Base-by-base conservation (phyloP, 2,329 filamentous ascomycete species). In the Pseudocercospora ulei region DNA sequence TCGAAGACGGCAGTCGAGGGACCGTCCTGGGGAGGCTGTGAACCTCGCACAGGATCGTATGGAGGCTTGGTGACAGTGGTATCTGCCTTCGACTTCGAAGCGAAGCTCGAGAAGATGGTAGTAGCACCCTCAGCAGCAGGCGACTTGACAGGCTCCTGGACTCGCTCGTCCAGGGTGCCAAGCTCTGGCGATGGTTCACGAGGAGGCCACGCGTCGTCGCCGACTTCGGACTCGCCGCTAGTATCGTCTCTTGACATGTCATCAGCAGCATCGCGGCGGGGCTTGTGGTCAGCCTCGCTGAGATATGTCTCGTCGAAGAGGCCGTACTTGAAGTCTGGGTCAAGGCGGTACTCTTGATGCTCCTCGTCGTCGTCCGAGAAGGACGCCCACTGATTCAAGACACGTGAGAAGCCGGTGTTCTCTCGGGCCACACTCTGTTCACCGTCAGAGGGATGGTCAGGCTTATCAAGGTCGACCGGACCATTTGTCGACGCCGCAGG, bases 31-130 rank as follows among this genome's bases (percentile, higher is more conserved):
- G 43, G 29, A 9, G 39, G 43, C 25, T 47, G 44, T 9, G 44
- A 52, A 20, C 47, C 43, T 25, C 53, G 51, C 4, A 55, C 48
- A 12, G 54, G 53, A 35, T 56, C 54, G 45, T 54, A 55, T 13
- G 41, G 48, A n/a, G 48, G 39, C 29, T 49, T 49, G 23, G 22
- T 20, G 19, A n/a, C 19, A 16, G 24, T 14, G 30, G 38, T 19
- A 13, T 36, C 20, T 23, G 25, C 12, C 28, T 19, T n/a, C n/a
- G n/a, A n/a, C n/a, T n/a, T n/a, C n/a, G n/a, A n/a, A n/a, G n/a
- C n/a, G n/a, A n/a, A n/a, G n/a, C n/a, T n/a, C n/a, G n/a, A 7
- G 28, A 31, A 14, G 14, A 17, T 17, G 7, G 13, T 23, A 31
- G 38, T 24, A 17, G 28, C 11, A 27, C 22, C 16, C 7, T n/a